Base-by-base conservation (phyloP, 495 filamentous ascomycete genomes). In the Penicillium maclennaniae region DNA sequence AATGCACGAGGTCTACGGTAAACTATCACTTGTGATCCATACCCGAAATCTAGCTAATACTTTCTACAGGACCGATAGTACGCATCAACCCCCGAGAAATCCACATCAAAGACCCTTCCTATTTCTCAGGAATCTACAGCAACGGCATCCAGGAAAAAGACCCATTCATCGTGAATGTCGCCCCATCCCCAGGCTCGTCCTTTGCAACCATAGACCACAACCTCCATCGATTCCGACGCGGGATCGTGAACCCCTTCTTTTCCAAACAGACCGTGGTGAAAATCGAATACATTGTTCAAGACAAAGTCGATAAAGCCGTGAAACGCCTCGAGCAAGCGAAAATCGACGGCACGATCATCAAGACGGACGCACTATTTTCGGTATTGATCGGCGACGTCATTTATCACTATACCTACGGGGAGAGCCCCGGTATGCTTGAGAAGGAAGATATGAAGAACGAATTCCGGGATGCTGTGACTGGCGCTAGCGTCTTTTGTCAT, bases 81-180 rank as follows among this genome's bases (percentile, higher is more conserved):
- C 65, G 68, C 6, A 61, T 71, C 34, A 66, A 52, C 26, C 63
- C 67, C 6, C 49, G 55, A 20, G 67, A 70, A 47, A 34, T 71
- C 4, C 69, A 71, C 38, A 58, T 69, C 47, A 55, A 55, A 26
- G 67, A 71, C 34, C 63, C 62, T 19, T 55, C 48, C 25, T 70
- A 62, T 39, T 67, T 59, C 37, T 56, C 68, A 17, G 56, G 63
- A 28, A 49, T 71, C 4, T 65, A 54, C 66, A 5, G 39, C 51
- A 34, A 34, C 14, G 31, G 31, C 0, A 12, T 34, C 31, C 31
- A 34, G 31, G 31, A 34, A 14, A 34, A 34, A 34, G 8, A 34
- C 14, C 31, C 31, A 14, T 34, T 34, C 31, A 34, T 34, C 1
- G 8, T 34, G 3, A 14, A 14, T 0, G 20, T 38, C 3, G 31